Base-by-base conservation (phyloP, 176 grass and related monocot genomes). In the Carex pumila region DNA sequence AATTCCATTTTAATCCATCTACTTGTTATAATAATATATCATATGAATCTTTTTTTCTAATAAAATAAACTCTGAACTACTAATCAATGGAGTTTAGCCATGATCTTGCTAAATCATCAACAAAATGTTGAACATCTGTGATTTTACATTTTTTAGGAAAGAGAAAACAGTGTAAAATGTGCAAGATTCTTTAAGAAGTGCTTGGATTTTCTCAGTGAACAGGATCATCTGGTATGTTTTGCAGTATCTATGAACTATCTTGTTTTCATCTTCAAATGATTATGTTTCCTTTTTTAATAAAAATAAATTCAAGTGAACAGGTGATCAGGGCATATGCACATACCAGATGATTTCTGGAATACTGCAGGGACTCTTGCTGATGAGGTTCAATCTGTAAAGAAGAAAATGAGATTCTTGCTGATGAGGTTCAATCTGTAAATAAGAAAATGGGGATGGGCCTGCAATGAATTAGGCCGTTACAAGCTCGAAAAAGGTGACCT, bases 401-500 rank as follows among this genome's bases (percentile, higher is more conserved):
- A n/a, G n/a, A n/a, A n/a, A n/a, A n/a, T n/a, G n/a, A n/a, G n/a
- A 64, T 84, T 83, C 59, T 89, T 72, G 86, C 70, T 1, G 71
- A 68, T 61, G 93, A 99, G 86, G 69, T 78, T 31, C 85, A 80
- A 64, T 61, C 85, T 57, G 84, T 95, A 71, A 83, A 93, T 74
- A 99, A 99, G 93, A 99, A 95, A 85, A 90, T 62, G 85, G 96
- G 96, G n/a, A 19, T 99, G 96, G 96, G 93, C 90, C 30, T 92
- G 83, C 66, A 95, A 99, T 89, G 96, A 99, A 92, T 90, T 99
- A 52, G 96, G 96, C 4, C 89, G 96, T 62, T 89, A 84, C 89
- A 93, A 89, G 86, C 91, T 99, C 71, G 96, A 92, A 54, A 88
- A 84, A 19, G 90, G 78, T 85, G 88, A 95, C 83, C 73, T 92